Conservation (phyloP, 2,329 filamentous ascomycete genomes). For the Parafenestella ontariensis region DNA sequence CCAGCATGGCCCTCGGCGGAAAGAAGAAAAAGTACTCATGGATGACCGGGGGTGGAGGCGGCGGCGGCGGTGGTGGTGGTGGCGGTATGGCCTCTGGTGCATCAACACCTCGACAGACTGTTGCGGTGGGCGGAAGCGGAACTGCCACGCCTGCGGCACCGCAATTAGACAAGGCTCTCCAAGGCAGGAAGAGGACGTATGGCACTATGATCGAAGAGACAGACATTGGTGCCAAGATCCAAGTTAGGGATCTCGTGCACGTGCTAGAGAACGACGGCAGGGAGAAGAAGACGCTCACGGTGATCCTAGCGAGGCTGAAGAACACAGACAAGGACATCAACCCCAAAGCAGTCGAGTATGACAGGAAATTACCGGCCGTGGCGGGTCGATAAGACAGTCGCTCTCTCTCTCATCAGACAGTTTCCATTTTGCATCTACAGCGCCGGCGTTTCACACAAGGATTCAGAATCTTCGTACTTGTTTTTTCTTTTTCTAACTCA, state of each 20-base stretch:
- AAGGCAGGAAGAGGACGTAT: constrained; percentile 66
- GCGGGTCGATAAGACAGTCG: constrained; percentile 12
- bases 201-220: constrained; percentile 82
- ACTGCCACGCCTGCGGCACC: constrained; percentile 31
- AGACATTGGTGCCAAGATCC: constrained; percentile 77
- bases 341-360: background rate
- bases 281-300: constrained; percentile 62
- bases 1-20: constrained; percentile 76
- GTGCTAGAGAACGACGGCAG: constrained; percentile 80
- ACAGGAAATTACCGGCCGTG: constrained; percentile 13
- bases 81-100: constrained; percentile 45
- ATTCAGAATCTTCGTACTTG: constrained; percentile 7
- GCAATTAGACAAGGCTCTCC: constrained; percentile 52
- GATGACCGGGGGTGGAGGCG: constrained; percentile 64
- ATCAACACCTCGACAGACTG: constrained; percentile 41
- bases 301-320: constrained; percentile 41
- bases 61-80: constrained; percentile 48
- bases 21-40: constrained; percentile 75
- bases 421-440: constrained; percentile 22
- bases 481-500: too few species aligned
- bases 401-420: too few species aligned
- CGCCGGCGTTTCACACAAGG: constrained; percentile 30
- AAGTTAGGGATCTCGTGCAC: constrained; percentile 81
- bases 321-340: constrained; percentile 36
- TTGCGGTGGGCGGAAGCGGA: constrained; percentile 32